phyloP scores from a whole-genome alignment of 495 filamentous ascomycete genomes.

The Trichoderma orchidacearum region DNA sequence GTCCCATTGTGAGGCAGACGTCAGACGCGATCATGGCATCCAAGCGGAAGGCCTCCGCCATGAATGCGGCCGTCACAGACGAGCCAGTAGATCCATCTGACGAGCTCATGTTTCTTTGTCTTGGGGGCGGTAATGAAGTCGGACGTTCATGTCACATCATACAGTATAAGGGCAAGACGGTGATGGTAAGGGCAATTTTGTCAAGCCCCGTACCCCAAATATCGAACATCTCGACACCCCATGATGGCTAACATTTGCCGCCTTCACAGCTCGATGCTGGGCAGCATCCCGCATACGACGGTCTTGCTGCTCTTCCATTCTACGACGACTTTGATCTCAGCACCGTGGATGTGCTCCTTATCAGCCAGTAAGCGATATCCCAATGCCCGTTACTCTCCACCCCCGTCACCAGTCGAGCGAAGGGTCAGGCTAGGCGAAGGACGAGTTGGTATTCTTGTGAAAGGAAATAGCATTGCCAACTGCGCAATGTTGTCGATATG shows the following conservation, averaged over 20 bases:
- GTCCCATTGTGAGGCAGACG: neutral
- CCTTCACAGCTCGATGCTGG: constrained; percentile 74
- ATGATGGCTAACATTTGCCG: neutral
- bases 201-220: constrained; percentile 2
- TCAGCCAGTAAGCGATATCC: constrained; percentile 76
- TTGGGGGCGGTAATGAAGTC: constrained; percentile 94
- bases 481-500: neutral
- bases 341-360: constrained; percentile 89
- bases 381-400: neutral
- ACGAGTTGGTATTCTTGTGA: neutral
- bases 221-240: too few relatives aligned
- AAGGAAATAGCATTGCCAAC: neutral
- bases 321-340: constrained; percentile 98
- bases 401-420: neutral
- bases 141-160: constrained; percentile 95
- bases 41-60: constrained; percentile 60
- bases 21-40: constrained; percentile 42
- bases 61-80: constrained; percentile 43
- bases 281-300: constrained; percentile 94
- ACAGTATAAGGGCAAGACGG: constrained; percentile 97
- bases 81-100: constrained; percentile 68
- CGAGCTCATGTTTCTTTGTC: constrained; percentile 81
- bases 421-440: neutral
- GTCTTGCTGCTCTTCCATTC: constrained; percentile 84
- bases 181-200: constrained; percentile 81